Percentiles rank a stretch among this genome's conserved stretches.
Conservation (phyloP, 345 rosid genomes). For the Eucalyptus tenuipes region DNA sequence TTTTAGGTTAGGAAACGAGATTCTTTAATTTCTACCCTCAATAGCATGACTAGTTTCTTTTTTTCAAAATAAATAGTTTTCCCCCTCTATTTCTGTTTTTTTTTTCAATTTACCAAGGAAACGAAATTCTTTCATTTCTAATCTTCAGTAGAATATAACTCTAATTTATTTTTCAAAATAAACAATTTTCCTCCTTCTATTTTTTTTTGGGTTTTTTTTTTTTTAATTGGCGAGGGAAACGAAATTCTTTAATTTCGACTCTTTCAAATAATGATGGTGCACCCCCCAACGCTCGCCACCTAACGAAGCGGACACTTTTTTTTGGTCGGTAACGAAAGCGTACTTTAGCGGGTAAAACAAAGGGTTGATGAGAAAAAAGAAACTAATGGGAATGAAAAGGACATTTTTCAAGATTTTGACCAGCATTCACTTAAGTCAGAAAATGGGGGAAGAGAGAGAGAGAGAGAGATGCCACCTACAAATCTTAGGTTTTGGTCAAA, state of each 20-base stretch:
- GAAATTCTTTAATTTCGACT: not conserved
- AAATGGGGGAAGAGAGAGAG: not conserved
- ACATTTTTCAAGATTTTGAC: not conserved
- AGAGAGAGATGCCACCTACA: not conserved
- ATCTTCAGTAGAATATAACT: not conserved
- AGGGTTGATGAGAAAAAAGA: not conserved
- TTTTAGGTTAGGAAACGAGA: not conserved
- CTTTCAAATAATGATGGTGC: not conserved
- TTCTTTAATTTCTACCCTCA: not conserved
- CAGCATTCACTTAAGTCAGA: not conserved
- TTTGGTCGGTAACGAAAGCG: not conserved
- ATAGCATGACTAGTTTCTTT: not conserved
- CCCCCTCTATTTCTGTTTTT: not conserved
- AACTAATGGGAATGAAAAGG: not conserved
- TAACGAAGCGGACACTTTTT: not conserved
- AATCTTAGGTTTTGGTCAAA: not conserved
- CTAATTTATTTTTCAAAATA: not conserved
- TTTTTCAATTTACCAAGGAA: not conserved
- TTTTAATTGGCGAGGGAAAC: not conserved
- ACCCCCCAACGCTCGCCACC: not conserved
- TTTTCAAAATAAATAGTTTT: not conserved
- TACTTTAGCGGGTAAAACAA: not conserved
- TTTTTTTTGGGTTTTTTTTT: not conserved
- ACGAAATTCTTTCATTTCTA: not conserved
- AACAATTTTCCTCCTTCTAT: not conserved